phyloP scores from a whole-genome alignment of 768 basidiomycete species.

The Termitomyces sp. region DNA sequence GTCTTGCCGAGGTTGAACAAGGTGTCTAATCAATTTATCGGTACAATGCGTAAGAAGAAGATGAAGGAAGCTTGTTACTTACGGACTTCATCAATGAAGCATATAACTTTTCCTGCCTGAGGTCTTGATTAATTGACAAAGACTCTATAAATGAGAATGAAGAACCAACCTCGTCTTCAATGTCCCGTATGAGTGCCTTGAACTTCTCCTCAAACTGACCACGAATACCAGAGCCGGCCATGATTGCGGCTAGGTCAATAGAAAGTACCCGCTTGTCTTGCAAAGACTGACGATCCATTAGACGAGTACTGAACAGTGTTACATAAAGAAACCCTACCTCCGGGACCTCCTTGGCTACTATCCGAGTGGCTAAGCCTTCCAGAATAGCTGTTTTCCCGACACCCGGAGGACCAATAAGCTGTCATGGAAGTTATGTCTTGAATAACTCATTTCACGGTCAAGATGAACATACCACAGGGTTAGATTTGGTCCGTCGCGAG shows the following conservation, averaged over 20 bases:
- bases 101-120: constrained; percentile 75
- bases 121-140: constrained; percentile 1
- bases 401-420: constrained; percentile 85
- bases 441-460: not conserved
- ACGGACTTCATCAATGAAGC: constrained; percentile 96
- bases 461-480: constrained; percentile 66
- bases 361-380: constrained; percentile 85
- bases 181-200: constrained; percentile 85
- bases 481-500: constrained; percentile 87
- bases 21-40: constrained; percentile 42
- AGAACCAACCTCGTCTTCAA: constrained; percentile 70
- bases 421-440: not conserved
- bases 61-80: constrained; percentile 28
- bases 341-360: constrained; percentile 87
- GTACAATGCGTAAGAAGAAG: not conserved
- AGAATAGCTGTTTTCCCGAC: constrained; percentile 93
- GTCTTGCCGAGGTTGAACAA: constrained; percentile 88
- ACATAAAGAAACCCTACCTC: constrained; percentile 52
- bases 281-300: constrained; percentile 52
- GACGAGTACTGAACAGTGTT: not conserved
- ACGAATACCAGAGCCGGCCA: constrained; percentile 89
- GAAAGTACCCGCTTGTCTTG: constrained; percentile 87
- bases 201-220: constrained; percentile 95
- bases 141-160: not conserved
- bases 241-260: constrained; percentile 77